Evolutionary conservation across 2,329 filamentous ascomycete genomes (phyloP).

Genomic region (Phaeomoniella chlamydospora): DNA sequence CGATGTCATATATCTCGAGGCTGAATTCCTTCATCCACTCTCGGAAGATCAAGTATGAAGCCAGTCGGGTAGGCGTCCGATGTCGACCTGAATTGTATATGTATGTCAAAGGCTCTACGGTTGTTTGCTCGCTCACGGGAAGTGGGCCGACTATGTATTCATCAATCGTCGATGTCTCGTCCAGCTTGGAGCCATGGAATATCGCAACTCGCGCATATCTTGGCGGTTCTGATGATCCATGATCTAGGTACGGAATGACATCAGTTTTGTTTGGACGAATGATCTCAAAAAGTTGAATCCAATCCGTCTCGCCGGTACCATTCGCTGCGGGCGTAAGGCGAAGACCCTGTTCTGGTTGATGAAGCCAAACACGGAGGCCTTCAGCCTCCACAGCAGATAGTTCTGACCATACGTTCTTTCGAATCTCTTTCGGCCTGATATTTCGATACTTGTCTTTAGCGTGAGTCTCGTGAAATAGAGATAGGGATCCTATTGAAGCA

Average conservation of each 20-base stretch:
- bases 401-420: not conserved
- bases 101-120: constrained; percentile 25
- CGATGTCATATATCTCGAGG: constrained; percentile 11
- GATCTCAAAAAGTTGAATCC: constrained; percentile 31
- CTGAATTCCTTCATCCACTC: constrained; percentile 10
- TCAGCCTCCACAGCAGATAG: not conserved
- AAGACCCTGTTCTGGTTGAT: not conserved
- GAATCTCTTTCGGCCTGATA: not conserved
- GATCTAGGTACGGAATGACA: constrained; percentile 29
- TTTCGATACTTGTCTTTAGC: not conserved
- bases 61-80: constrained; percentile 6
- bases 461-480: not conserved
- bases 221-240: constrained; percentile 17
- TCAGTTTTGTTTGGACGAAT: constrained; percentile 34
- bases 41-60: constrained; percentile 6
- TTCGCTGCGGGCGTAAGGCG: not conserved
- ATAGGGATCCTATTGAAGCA: not conserved
- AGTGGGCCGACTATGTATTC: constrained; percentile 35
- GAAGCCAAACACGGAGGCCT: not conserved
- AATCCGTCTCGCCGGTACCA: constrained; percentile 21
- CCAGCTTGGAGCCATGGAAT: constrained; percentile 3
- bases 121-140: constrained; percentile 24
- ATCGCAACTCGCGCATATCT: constrained; percentile 33
- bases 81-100: constrained; percentile 27
- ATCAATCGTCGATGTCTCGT: constrained; percentile 4